Percentiles rank a stretch among this genome's conserved stretches.
Conservation (phyloP, 1,139 yeast species). For the Saccharomyces hybrid region DNA sequence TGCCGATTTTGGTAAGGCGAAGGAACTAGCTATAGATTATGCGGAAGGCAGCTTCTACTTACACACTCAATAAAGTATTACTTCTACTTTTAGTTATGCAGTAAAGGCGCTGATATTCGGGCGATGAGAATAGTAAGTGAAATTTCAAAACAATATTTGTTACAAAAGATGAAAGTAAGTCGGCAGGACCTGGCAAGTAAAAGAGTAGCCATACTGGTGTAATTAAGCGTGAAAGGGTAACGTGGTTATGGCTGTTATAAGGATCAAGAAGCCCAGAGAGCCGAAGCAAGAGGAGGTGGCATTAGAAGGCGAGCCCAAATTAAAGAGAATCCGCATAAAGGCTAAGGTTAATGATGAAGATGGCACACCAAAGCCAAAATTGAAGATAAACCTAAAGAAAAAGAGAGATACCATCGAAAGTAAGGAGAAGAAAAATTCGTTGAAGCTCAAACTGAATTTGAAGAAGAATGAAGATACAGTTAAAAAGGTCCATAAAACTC, state of each 20-base stretch:
- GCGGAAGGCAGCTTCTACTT: not conserved
- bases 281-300: slow-evolving; percentile 9
- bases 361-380: slow-evolving; percentile 10
- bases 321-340: slow-evolving; percentile 25
- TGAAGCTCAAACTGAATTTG: slow-evolving; percentile 29
- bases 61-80: not conserved
- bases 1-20: slow-evolving; percentile 2
- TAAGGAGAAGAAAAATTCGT: slow-evolving; percentile 6
- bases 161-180: not conserved
- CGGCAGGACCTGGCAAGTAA: not conserved
- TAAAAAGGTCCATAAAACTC: slow-evolving; percentile 36
- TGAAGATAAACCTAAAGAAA: slow-evolving; percentile 30
- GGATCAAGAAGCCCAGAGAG: slow-evolving; percentile 28
- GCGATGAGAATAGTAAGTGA: slow-evolving; percentile 1
- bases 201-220: not conserved
- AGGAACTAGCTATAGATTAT: not conserved
- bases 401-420: slow-evolving; percentile 13
- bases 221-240: not conserved
- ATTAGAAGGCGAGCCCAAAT: slow-evolving; percentile 14
- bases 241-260: slow-evolving; percentile 24
- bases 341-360: slow-evolving; percentile 10
- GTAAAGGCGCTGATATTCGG: slow-evolving; percentile 1
- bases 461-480: slow-evolving; percentile 18
- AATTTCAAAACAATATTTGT: slow-evolving; percentile 1
- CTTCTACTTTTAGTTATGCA: not conserved